A percentile compares a stretch with the other conserved stretches of the same genome.
Conservation (phyloP, 306 rosid genomes). For the Cicer arietinum region DNA sequence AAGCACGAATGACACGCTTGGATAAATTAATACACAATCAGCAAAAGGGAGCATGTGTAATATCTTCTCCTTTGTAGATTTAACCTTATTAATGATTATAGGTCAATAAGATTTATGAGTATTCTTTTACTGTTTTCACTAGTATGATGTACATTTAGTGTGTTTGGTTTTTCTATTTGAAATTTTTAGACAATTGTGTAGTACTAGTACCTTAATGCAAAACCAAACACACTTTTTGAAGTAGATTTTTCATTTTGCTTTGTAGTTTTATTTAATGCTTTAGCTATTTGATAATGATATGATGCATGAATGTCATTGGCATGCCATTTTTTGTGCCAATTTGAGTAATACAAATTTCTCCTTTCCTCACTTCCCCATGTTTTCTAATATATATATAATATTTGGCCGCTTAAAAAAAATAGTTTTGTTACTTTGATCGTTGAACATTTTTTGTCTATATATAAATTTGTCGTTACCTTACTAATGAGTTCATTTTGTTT, state of each 20-base stretch:
- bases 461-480: too few relatives aligned
- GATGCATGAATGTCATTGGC: slow-evolving; percentile 20
- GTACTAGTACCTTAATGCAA: neutral
- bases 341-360: too few relatives aligned
- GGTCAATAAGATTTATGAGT: slow-evolving; percentile 40
- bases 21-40: neutral
- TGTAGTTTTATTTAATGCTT: slow-evolving; percentile 18
- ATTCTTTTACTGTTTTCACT: slow-evolving; percentile 36
- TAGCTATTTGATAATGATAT: slow-evolving; percentile 23
- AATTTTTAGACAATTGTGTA: neutral
- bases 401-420: too few relatives aligned
- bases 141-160: slow-evolving; percentile 3
- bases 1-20: slow-evolving; percentile 49
- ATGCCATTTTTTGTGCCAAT: too few relatives aligned
- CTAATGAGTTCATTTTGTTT: too few relatives aligned
- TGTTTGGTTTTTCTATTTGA: slow-evolving; percentile 22
- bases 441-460: too few relatives aligned
- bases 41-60: slow-evolving; percentile 41
- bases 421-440: too few relatives aligned
- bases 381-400: too few relatives aligned
- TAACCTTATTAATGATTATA: slow-evolving; percentile 34
- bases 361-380: too few relatives aligned
- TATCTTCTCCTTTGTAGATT: slow-evolving; percentile 38
- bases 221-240: slow-evolving; percentile 27
- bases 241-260: neutral